Conservation (phyloP, 2,329 filamentous ascomycete genomes). For the Fusarium subtropicale region DNA sequence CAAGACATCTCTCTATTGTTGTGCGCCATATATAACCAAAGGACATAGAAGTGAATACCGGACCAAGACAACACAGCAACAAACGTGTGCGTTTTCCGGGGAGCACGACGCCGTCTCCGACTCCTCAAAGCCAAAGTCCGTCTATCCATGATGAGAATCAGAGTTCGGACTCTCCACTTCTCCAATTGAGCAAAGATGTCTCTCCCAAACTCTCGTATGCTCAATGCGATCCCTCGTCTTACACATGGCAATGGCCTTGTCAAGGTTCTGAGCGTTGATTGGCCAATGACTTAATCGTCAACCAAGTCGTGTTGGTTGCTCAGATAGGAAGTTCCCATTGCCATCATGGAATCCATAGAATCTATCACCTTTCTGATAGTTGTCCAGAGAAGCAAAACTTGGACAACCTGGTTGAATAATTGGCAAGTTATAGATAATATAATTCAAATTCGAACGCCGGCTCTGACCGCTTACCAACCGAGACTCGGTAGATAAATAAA, state of each 20-base stretch:
- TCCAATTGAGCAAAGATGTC: slow-evolving; percentile 9
- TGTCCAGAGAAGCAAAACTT: neutral
- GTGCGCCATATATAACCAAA: neutral
- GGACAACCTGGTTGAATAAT: neutral
- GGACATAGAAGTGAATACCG: neutral
- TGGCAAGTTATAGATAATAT: neutral
- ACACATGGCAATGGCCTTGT: neutral
- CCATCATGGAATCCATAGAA: neutral
- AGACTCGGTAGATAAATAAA: neutral
- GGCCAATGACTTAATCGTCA: slow-evolving; percentile 2
- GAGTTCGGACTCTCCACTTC: slow-evolving; percentile 12
- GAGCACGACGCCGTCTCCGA: slow-evolving; percentile 16
- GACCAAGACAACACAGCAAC: neutral
- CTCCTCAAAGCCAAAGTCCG: neutral
- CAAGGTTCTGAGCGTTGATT: neutral
- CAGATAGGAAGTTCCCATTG: neutral
- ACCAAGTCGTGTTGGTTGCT: neutral
- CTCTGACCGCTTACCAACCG: neutral
- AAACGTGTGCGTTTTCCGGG: slow-evolving; percentile 4
- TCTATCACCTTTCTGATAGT: neutral
- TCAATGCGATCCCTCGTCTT: neutral
- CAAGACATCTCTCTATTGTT: neutral
- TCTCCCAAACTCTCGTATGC: neutral
- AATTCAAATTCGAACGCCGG: neutral
- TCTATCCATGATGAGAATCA: neutral